phyloP scores from a whole-genome alignment of 768 basidiomycete genomes.

The Phaeotremella fagi region DNA sequence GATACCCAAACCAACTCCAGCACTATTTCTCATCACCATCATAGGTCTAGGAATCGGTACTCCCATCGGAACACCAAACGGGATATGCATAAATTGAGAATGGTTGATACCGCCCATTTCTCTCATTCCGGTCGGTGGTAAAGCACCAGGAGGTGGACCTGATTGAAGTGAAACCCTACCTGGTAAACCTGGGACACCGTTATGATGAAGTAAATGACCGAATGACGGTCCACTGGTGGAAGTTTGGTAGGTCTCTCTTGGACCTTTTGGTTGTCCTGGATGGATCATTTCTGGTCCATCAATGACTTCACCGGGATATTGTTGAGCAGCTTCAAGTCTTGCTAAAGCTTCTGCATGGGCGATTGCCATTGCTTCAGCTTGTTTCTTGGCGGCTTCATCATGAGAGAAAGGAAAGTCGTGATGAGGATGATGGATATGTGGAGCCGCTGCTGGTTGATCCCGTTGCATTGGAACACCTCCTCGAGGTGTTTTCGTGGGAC shows the following conservation, averaged over 20 bases:
- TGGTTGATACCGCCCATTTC: background rate
- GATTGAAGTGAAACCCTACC: conserved; percentile 10
- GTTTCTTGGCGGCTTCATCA: conserved; percentile 27
- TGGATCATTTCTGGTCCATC: background rate
- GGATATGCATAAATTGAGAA: conserved; percentile 25
- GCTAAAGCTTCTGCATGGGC: conserved; percentile 30
- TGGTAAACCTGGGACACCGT: conserved; percentile 26
- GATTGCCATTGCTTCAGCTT: conserved; percentile 26
- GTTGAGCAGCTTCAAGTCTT: conserved; percentile 25
- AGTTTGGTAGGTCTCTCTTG: conserved; percentile 36
- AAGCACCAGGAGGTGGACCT: background rate
- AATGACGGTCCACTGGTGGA: conserved; percentile 42
- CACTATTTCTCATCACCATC: conserved; percentile 24
- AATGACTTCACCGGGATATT: no score
- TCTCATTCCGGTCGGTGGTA: background rate
- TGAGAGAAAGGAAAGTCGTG: conserved; percentile 34
- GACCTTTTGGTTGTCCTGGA: conserved; percentile 13
- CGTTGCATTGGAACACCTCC: no score
- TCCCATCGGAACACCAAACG: conserved; percentile 30
- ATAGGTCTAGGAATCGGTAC: conserved; percentile 20
- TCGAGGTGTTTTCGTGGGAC: background rate
- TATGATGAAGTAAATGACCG: conserved; percentile 34
- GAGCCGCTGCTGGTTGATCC: background rate
- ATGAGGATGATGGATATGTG: conserved; percentile 32
- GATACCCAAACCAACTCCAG: conserved; percentile 19